Evolutionary conservation across 2,329 filamentous ascomycete genomes (phyloP).

Genomic region (Neoarthrinium moseri): DNA sequence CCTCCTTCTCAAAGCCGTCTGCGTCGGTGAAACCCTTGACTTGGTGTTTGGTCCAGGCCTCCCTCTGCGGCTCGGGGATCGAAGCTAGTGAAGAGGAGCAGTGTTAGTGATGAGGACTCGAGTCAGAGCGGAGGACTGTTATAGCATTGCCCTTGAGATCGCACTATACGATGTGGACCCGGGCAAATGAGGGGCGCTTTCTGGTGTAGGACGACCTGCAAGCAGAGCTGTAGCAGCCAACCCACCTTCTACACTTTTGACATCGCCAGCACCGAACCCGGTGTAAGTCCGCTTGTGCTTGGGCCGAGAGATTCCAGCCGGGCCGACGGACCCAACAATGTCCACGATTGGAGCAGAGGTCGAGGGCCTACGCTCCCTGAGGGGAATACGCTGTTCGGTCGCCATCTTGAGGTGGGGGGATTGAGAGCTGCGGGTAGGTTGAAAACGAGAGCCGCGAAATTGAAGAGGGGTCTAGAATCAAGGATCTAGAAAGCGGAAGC

Average conservation of each 20-base stretch:
- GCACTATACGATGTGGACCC: not conserved
- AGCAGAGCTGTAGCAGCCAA: no score
- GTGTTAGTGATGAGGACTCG: slow-evolving; percentile 7
- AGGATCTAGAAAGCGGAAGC: not conserved
- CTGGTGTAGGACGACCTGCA: not conserved
- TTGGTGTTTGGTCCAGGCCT: slow-evolving; percentile 68
- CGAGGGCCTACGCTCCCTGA: slow-evolving; percentile 77
- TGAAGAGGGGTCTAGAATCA: slow-evolving; percentile 1
- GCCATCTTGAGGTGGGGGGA: slow-evolving; percentile 20
- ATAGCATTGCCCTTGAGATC: not conserved
- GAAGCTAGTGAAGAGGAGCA: slow-evolving; percentile 46
- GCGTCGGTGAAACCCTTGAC: slow-evolving; percentile 71
- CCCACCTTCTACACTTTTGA: slow-evolving; percentile 88
- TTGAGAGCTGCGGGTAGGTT: not conserved
- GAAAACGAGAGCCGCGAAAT: no score
- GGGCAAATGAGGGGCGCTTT: not conserved
- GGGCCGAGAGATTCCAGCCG: slow-evolving; percentile 78
- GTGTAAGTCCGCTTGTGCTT: slow-evolving; percentile 98
- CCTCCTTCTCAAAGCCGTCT: slow-evolving; percentile 82
- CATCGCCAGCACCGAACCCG: slow-evolving; percentile 85
- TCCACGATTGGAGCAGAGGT: slow-evolving; percentile 75
- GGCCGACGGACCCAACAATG: slow-evolving; percentile 82
- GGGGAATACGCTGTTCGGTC: slow-evolving; percentile 38
- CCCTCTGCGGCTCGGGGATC: slow-evolving; percentile 86
- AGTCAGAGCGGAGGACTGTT: not conserved